These are phyloP conservation scores for Pseudogymnoascus sp. DNA, from an alignment of 2,329 filamentous ascomycete genomes.

Conservation along the genomic window DNA sequence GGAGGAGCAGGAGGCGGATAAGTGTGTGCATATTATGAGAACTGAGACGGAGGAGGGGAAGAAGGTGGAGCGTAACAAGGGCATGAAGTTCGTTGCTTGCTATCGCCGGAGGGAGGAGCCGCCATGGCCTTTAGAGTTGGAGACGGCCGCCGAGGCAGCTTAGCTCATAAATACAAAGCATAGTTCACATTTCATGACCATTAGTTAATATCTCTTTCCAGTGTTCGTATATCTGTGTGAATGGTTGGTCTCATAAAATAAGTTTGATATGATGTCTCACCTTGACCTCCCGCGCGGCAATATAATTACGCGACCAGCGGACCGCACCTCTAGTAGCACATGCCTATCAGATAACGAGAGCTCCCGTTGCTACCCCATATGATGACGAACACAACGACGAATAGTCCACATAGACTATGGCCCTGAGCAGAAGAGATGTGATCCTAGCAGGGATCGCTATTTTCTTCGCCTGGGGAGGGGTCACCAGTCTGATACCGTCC, in stretches of 20 bases:
- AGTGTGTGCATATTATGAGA: constrained; percentile 66
- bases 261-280: neutral
- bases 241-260: neutral
- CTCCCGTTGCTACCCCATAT: constrained; percentile 15
- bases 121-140: constrained; percentile 59
- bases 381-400: constrained; percentile 24
- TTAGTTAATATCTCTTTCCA: neutral
- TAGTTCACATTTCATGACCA: neutral
- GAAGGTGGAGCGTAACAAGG: constrained; percentile 87
- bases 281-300: neutral
- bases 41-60: constrained; percentile 93
- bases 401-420: constrained; percentile 41
- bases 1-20: constrained; percentile 58
- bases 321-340: constrained; percentile 2
- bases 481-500: constrained; percentile 71
- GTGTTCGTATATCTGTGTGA: neutral
- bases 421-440: constrained; percentile 65
- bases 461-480: constrained; percentile 83
- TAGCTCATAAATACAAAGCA: neutral
- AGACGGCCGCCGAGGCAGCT: constrained; percentile 35
- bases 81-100: constrained; percentile 82
- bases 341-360: constrained; percentile 8
- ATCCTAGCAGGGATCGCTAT: constrained; percentile 57
- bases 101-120: constrained; percentile 62
- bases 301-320: constrained; percentile 7